phyloP scores from a whole-genome alignment of 495 filamentous ascomycete genomes.

The Acidomyces sp. region DNA sequence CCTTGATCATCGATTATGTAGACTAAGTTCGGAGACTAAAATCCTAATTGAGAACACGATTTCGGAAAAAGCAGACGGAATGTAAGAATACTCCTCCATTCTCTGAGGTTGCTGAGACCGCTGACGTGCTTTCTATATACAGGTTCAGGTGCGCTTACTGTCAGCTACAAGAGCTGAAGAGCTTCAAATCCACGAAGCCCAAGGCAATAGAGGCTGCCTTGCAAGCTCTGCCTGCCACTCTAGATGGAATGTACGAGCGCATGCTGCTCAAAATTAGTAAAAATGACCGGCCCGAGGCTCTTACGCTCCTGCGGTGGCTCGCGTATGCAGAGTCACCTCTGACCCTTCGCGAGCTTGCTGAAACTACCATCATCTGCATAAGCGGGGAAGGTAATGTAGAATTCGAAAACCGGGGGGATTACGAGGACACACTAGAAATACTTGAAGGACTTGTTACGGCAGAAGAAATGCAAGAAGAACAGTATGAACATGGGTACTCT shows the following conservation, averaged over 20 bases:
- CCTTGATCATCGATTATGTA: slow-evolving; percentile 9
- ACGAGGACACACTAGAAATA: slow-evolving; percentile 13
- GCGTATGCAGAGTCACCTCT: slow-evolving; percentile 17
- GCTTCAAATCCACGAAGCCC: slow-evolving; percentile 3
- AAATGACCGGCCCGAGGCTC: slow-evolving; percentile 6
- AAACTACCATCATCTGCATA: slow-evolving; percentile 8
- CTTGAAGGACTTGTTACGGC: slow-evolving; percentile 15
- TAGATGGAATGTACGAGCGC: slow-evolving; percentile 24
- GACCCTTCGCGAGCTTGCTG: slow-evolving; percentile 16
- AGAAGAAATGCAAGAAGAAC: neutral
- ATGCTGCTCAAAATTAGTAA: slow-evolving; percentile 16
- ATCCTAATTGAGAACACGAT: slow-evolving; percentile 14
- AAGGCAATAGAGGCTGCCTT: slow-evolving; percentile 14
- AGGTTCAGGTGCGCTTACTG: slow-evolving; percentile 23
- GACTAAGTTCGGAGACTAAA: neutral
- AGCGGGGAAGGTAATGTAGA: slow-evolving; percentile 8
- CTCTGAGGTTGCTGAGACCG: too few relatives aligned
- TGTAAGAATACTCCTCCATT: too few relatives aligned
- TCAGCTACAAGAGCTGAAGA: slow-evolving; percentile 19
- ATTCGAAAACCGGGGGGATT: slow-evolving; percentile 4
- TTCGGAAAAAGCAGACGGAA: slow-evolving; percentile 18
- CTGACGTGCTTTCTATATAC: too few relatives aligned
- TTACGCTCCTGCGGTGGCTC: slow-evolving; percentile 20
- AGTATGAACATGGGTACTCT: neutral
- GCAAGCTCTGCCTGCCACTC: slow-evolving; percentile 10